These are phyloP conservation scores for Closterium sp. DNA, from an alignment of 139 green algal genomes.

Conservation along the genomic window DNA sequence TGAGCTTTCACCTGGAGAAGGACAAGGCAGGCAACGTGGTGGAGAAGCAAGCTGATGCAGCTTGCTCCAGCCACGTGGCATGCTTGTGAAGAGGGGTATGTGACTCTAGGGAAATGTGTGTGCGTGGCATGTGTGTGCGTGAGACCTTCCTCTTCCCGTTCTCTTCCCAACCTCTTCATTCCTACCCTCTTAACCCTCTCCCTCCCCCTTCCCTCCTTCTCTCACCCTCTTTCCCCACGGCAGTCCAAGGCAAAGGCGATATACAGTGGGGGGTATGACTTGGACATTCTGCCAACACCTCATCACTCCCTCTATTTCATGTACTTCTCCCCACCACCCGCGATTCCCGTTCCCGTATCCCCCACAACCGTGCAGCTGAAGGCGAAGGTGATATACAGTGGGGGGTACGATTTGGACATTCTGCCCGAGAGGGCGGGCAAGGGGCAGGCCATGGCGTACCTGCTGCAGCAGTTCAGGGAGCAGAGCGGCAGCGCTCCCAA, in stretches of 20 bases:
- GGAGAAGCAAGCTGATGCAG: no score
- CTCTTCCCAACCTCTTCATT: no score
- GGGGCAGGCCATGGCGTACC: conserved; percentile 77
- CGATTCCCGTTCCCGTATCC: not conserved
- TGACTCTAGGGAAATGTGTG: no score
- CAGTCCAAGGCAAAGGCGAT: conserved; percentile 72
- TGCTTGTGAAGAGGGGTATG: no score
- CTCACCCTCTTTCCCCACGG: not conserved
- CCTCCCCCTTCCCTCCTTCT: no score
- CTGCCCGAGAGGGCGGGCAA: conserved; percentile 78
- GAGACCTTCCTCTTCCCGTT: no score
- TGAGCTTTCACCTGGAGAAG: no score
- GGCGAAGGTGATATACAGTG: conserved; percentile 80
- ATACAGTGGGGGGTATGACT: conserved; percentile 77
- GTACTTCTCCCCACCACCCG: not conserved
- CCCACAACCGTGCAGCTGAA: conserved; percentile 48
- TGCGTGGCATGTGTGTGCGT: no score
- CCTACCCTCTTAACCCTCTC: no score
- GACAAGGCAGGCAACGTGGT: no score
- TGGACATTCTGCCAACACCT: conserved; percentile 67
- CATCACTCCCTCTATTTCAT: no score
- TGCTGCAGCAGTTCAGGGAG: conserved; percentile 58
- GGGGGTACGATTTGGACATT: conserved; percentile 82
- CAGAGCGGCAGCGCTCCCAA: not conserved
- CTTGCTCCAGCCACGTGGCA: no score